Conservation (phyloP, 1,284 basidiomycete genomes). For the Fomitopsis pinicola region DNA sequence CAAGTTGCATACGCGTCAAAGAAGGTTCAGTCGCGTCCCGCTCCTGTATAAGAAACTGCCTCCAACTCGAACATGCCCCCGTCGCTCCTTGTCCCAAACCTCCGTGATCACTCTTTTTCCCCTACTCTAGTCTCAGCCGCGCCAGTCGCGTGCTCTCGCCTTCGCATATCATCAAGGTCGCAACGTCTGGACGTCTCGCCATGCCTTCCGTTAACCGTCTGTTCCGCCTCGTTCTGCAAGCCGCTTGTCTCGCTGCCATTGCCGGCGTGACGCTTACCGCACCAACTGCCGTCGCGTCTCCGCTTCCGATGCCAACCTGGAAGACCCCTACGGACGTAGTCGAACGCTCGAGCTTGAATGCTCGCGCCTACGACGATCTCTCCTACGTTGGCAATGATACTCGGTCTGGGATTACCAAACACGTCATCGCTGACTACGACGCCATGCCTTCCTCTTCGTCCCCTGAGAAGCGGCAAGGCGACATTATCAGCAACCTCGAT, state of each 20-base stretch:
- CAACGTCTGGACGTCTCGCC: slow-evolving; percentile 10
- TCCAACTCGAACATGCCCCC: slow-evolving; percentile 10
- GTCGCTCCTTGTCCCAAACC: slow-evolving; percentile 23
- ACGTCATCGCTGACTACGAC: slow-evolving; percentile 8
- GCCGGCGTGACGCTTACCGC: slow-evolving; percentile 17
- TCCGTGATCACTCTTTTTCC: slow-evolving; percentile 17
- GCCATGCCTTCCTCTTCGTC: slow-evolving; percentile 8
- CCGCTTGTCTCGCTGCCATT: slow-evolving; percentile 32
- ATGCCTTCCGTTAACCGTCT: slow-evolving; percentile 36
- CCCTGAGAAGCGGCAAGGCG: slow-evolving; percentile 13
- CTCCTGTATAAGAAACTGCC: slow-evolving; percentile 19
- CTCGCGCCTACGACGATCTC: neutral
- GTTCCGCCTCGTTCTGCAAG: slow-evolving; percentile 35
- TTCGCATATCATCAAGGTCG: neutral
- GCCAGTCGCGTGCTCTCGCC: slow-evolving; percentile 21
- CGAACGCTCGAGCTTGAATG: slow-evolving; percentile 3
- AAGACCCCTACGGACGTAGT: slow-evolving; percentile 7
- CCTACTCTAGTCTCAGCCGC: slow-evolving; percentile 16
- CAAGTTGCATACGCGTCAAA: slow-evolving; percentile 6
- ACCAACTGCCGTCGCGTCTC: slow-evolving; percentile 20
- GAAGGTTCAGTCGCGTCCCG: slow-evolving; percentile 20
- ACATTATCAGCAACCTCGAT: slow-evolving; percentile 17
- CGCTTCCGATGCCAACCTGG: slow-evolving; percentile 30
- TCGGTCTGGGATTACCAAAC: neutral
- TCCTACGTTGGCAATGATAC: neutral